Evolutionary conservation across 2,329 filamentous ascomycete species (phyloP), one percentile per base, ranked within the genome.

Genomic region (Herpotrichia juniperi): DNA sequence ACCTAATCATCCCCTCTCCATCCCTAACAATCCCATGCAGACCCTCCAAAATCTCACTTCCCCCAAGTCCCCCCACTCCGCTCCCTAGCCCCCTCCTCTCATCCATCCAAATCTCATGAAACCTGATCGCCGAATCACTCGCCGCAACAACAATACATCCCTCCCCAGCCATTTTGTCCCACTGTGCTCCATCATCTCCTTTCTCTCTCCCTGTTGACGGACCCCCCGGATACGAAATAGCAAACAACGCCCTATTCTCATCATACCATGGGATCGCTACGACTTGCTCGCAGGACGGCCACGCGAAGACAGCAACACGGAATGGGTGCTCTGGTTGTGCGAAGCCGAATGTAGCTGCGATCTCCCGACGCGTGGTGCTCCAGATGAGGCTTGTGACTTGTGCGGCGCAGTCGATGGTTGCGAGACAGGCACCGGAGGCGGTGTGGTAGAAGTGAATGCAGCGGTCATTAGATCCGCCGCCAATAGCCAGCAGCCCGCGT

Each of bases 371-470:
- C 10, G 87, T 93, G 24, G 83, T 89, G 47, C 90, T 94, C 93
- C 91, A 99, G 53, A 96, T 87, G 25, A 99, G 81, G 42, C 90
- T 90, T 0, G 94, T 99, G 43, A 99, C 91, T 76, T 99, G 94
- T 1, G 94, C 91, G 30, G 90, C 88, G 34, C 96, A 94, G 55
- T 92, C 88, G 64, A 99, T 97, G 1, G 89, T 96, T 1, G 93
- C 93, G 25, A 99, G 82, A 52, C 87, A 87, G 2, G 91, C 86
- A 4, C 93, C 94, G 0, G 92, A 93, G 17, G 83, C 82, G 1
- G 91, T 89, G 73, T 97, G 93, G 74, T 89, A 97, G 78, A 99
- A 99, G 75, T 96, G 93, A 51, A 99, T 96, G 71, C 91, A 91
- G 63, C 91, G 91, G 76, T 99, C 93, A 66, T 96, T 96, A 40